Base-by-base conservation (phyloP, 2,329 filamentous ascomycete genomes). In the Aspergillus sp. region DNA sequence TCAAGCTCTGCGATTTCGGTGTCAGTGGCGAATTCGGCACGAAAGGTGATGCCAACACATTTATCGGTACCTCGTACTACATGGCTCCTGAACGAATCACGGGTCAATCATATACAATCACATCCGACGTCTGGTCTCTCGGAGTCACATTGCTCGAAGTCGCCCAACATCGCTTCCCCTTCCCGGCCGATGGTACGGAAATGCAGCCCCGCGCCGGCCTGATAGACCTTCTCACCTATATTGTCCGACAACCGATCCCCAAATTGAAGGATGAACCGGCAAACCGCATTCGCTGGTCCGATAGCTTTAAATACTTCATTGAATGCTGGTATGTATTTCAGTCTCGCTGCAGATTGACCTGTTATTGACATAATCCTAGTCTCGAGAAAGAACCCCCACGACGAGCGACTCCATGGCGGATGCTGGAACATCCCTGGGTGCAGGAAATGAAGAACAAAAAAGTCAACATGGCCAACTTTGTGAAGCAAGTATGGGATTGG, bases 361-460 rank as follows among this genome's bases (percentile, higher is more conserved):
- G n/a, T 30, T 39, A 54, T 53, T 53, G 40, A 47, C 44, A 39
- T 12, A 30, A 12, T 53, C 43, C 36, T 51, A 97, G 93, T 72
- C 79, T 98, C 45, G 93, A 98, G 68, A 98, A 98, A 71, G 89
- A 96, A 57, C 84, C 88, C 13, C 79, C 78, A 45, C 82, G 90
- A 60, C 79, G 93, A 64, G 93, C 91, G 28, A 95, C 88, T 47
- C 93, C 93, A 9, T 98, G 93, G 93, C 88, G 91, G 60, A 98
- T 98, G 90, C 81, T 95, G 51, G 93, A 98, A 64, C 93, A 98
- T 70, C 93, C 93, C 2, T 98, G 93, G 93, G 95, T 98, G 85
- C 75, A 88, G 34, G 93, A 98, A 61, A 97, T 97, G 88, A 86
- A 85, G 60, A 78, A 82, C 43, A 97, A 96, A 76, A 88, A 93